Evolutionary conservation across 257 asterid genomes (phyloP), one percentile per base, ranked within the genome.

Genomic region (Przewalskia tangutica): DNA sequence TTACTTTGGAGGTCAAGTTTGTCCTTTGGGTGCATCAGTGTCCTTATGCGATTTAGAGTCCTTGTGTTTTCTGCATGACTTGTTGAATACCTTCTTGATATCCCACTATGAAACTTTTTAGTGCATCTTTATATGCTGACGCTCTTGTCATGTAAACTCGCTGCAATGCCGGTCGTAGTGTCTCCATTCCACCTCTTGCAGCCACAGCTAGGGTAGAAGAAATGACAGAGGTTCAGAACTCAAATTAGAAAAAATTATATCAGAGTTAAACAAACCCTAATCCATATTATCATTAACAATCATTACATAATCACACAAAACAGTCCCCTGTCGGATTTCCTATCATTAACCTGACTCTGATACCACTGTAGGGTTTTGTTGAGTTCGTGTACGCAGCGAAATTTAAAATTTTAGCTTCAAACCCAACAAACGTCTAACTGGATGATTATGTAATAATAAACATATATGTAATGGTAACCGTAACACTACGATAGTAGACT

Each of bases 101-200:
- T 81, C 99, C 98, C 90, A 83, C 83, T 12, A 93, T 90, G 71
- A 94, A 94, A 84, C 95, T 90, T 83, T 70, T 91, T 20, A 94
- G 94, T 42, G 93, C 98, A 88, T 92, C 98, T 83, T 90, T 89
- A 81, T 92, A 96, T 20, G 95, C 93, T 6, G 98, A 91, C 32
- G 95, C 98, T 86, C 98, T 88, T 14, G 93, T 93, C 98, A 96
- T 93, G 88, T 96, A 96, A 67, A 96, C 93, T 4, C 93, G 87
- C 89, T 92, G 99, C 83, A 96, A 79, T 50, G 97, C 97, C 6
- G 97, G 98, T 86, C 88, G 86, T 59, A 93, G 88, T 2, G 91
- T 93, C 89, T 93, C 98, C 93, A 88, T 91, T 71, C 97, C 97
- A 17, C 99, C 99, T 77, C 91, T 85, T 62, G 97, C 97, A 89